Base-by-base conservation (phyloP, 2,329 filamentous ascomycete genomes). In the Cercospora zeae-maydis region DNA sequence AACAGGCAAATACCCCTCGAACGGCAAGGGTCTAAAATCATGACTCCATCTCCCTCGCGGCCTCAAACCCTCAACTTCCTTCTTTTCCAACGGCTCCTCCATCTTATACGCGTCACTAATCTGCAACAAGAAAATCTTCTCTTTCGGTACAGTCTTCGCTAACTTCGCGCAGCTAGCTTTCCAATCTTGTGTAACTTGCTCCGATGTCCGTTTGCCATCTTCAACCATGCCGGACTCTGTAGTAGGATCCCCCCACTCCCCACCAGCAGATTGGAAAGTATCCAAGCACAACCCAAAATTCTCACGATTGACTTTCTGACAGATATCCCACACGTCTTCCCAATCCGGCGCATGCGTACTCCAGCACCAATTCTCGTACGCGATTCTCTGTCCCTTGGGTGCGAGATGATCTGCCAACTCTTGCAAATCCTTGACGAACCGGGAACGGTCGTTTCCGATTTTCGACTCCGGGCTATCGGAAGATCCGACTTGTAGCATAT, bases 311-410 rank as follows among this genome's bases (percentile, higher is more conserved):
- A 87, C 87, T 49, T 79, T 80, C 65, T 83, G 71, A 3, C 91
- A 87, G 11, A 92, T 87, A 1, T 84, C 77, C 88, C 88, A 92
- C 0, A 87, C 86, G 54, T 87, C 81, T 66, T 82, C 83, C 90
- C 89, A 93, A 0, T 78, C 81, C 0, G 87, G 83, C 0, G 88
- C 87, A 54, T 86, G 83, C 0, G 88, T 90, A 0, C 86, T 86
- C 90, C 89, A 93, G 75, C 89, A 91, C 88, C 89, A 92, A 72
- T 92, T 92, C 76, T 93, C 89, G 68, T 92, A 93, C 0, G 89
- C 88, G 16, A 93, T 77, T 6, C 83, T 81, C 72, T 86, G 84
- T 0, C 81, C 80, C 52, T 84, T 81, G 21, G 79, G 73, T 0
- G 82, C 82, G 1, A 89, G 79, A 57, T 89, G 76, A 59, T 89